Percentiles rank a stretch among this genome's conserved stretches.
phyloP scores from a whole-genome alignment of 31 red algal species.

The Odonthalia washingtoniensis region DNA sequence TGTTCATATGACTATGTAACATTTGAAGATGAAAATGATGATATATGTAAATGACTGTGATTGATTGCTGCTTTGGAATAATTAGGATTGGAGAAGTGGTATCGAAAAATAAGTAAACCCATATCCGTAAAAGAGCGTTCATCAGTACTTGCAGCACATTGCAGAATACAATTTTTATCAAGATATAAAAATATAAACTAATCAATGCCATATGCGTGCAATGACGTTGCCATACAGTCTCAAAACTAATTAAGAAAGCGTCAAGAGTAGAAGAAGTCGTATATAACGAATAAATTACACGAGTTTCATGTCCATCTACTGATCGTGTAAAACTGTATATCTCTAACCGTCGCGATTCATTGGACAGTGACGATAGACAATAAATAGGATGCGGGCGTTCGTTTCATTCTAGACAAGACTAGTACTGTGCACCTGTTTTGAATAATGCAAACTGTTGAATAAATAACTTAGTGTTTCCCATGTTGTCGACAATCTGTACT shows the following conservation, averaged over 20 bases:
- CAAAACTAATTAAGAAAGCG: conserved; percentile 68
- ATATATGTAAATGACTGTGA: too few relatives aligned
- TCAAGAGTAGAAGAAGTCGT: conserved; percentile 23
- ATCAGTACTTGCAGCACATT: conserved; percentile 55
- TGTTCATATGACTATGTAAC: conserved; percentile 48
- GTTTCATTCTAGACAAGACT: too few relatives aligned
- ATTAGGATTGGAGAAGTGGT: conserved; percentile 77
- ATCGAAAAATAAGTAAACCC: conserved; percentile 78
- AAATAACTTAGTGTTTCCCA: too few relatives aligned
- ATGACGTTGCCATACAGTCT: conserved; percentile 79
- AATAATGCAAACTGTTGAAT: too few relatives aligned
- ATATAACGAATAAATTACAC: conserved; percentile 36
- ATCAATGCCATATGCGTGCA: conserved; percentile 84
- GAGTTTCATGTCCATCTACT: conserved; percentile 53
- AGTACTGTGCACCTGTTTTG: too few relatives aligned
- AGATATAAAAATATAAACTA: conserved; percentile 90
- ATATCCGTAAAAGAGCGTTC: conserved; percentile 89
- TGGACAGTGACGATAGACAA: too few relatives aligned
- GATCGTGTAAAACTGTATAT: conserved; percentile 52
- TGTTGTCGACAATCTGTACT: too few relatives aligned
- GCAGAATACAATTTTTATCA: conserved; percentile 90
- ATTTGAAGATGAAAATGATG: too few relatives aligned
- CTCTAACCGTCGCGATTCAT: too few relatives aligned
- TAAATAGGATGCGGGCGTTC: too few relatives aligned
- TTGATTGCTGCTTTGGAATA: too few relatives aligned